Percentiles rank a stretch among this genome's conserved stretches.
phyloP scores from a whole-genome alignment of 768 basidiomycete genomes.

The Psilocybe tampanensis region DNA sequence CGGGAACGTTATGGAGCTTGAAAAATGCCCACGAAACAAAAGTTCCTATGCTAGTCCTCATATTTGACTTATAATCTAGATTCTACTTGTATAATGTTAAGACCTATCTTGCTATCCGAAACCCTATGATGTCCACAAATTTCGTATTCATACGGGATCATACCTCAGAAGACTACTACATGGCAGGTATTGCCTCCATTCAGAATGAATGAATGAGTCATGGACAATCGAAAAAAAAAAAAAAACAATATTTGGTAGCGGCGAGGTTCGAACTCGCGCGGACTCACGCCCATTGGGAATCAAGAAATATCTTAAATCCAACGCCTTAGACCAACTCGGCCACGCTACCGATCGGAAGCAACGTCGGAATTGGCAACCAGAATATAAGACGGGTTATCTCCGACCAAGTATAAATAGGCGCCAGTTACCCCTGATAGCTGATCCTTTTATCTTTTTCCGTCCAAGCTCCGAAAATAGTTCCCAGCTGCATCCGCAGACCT shows the following conservation, averaged over 20 bases:
- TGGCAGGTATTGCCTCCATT: too few species aligned
- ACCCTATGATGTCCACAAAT: not conserved
- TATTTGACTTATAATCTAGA: not conserved
- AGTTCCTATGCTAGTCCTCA: not conserved
- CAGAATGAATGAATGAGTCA: too few species aligned
- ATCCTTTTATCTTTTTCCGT: not conserved
- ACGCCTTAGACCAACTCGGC: slow-evolving; percentile 93
- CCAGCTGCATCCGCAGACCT: not conserved
- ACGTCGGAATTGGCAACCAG: not conserved
- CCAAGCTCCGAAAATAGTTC: not conserved
- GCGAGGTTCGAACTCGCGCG: slow-evolving; percentile 94
- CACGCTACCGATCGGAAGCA: slow-evolving; percentile 48
- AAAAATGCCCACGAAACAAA: not conserved
- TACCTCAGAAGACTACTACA: too few species aligned
- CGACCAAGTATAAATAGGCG: slow-evolving; percentile 9
- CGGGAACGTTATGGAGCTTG: slow-evolving; percentile 42
- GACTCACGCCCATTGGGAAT: slow-evolving; percentile 82
- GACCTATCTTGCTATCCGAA: not conserved
- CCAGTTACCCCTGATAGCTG: slow-evolving; percentile 2
- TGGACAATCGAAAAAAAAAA: slow-evolving; percentile 1
- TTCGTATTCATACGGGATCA: too few species aligned
- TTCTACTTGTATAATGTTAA: not conserved
- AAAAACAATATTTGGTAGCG: slow-evolving; percentile 60
- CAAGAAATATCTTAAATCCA: slow-evolving; percentile 77
- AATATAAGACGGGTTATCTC: not conserved